These are phyloP conservation scores for Malus fusca DNA, from an alignment of 306 rosid species.

Conservation along the genomic window DNA sequence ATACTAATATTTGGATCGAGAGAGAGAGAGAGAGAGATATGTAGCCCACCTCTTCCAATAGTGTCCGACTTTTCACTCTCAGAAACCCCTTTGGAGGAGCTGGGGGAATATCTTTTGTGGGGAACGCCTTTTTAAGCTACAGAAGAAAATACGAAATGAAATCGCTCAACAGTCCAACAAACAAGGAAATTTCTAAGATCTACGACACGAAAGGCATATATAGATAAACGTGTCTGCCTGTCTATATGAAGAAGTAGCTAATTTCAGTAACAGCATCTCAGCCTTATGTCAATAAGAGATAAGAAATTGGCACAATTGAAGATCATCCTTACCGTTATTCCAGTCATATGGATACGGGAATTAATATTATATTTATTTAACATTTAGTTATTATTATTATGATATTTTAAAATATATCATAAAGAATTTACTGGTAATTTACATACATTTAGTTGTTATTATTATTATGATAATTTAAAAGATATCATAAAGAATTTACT, in stretches of 20 bases:
- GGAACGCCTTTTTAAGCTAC: slow-evolving; percentile 67
- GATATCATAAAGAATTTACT: too few species aligned
- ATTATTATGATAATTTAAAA: too few species aligned
- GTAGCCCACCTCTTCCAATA: slow-evolving; percentile 63
- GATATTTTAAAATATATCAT: too few species aligned
- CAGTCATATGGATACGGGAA: background rate
- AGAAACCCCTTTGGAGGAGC: slow-evolving; percentile 71
- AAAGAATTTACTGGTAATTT: too few species aligned
- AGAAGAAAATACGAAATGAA: slow-evolving; percentile 17
- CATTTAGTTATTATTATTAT: too few species aligned
- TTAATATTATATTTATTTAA: too few species aligned
- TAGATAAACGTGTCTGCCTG: background rate
- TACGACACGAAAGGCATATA: background rate
- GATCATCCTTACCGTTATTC: background rate
- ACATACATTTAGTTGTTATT: too few species aligned
- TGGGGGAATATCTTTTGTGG: slow-evolving; percentile 55
- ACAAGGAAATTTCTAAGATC: background rate
- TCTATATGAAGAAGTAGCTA: background rate
- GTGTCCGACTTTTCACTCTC: slow-evolving; percentile 45
- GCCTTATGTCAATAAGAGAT: background rate
- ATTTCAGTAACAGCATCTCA: background rate
- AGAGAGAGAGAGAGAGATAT: slow-evolving; percentile 12
- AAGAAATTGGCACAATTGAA: background rate
- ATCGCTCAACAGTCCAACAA: background rate
- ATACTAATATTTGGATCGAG: background rate